Conservation (phyloP, 345 rosid genomes). For the Eucalyptus victrix region DNA sequence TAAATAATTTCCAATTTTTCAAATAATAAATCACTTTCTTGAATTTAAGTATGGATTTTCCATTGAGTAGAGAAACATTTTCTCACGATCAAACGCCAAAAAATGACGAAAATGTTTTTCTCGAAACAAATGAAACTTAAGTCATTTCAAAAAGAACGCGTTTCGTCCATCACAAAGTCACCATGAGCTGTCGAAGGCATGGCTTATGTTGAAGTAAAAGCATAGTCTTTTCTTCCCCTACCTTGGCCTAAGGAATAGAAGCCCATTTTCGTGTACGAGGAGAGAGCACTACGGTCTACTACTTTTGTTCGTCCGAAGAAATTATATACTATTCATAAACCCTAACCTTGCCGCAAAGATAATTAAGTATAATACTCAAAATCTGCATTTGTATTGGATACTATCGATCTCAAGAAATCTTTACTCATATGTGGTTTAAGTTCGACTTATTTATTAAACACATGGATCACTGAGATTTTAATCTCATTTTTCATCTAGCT, state of each 20-base stretch:
- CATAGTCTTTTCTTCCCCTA: background rate
- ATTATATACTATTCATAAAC: background rate
- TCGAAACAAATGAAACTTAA: fast-evolving
- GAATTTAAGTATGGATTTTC: background rate
- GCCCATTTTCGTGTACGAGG: background rate
- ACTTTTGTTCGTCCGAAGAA: background rate
- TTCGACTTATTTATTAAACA: background rate
- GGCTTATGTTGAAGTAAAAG: background rate
- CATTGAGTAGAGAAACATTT: no score
- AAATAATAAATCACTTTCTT: fast-evolving
- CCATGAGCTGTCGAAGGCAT: background rate
- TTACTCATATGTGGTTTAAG: fast-evolving
- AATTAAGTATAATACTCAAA: background rate
- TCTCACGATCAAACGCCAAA: background rate
- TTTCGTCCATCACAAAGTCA: background rate
- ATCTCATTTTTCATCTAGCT: background rate
- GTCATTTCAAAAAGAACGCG: background rate
- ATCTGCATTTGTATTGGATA: background rate
- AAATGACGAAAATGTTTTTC: background rate
- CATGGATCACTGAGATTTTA: background rate
- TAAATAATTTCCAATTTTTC: fast-evolving
- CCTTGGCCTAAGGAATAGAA: background rate
- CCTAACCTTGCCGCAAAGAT: background rate
- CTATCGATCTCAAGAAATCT: background rate
- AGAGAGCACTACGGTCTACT: background rate